Conservation (phyloP, 2,329 filamentous ascomycete species). For the Penicillium paneum region DNA sequence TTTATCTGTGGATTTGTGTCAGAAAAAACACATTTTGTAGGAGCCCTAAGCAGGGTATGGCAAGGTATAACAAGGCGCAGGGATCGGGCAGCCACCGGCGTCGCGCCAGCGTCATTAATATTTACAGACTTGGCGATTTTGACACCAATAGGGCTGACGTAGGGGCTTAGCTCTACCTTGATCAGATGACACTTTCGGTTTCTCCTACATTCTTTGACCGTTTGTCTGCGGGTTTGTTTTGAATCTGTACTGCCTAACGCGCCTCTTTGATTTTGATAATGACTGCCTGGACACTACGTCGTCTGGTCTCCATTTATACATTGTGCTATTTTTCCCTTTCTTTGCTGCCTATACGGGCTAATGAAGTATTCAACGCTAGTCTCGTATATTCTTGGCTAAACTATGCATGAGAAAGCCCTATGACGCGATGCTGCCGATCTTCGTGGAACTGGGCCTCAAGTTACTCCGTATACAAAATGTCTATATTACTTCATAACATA, state of each 20-base stretch:
- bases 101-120: constrained; percentile 21
- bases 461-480: not conserved
- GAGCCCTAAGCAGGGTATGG: not conserved
- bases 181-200: not conserved
- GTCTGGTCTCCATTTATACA: not conserved
- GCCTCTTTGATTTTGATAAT: not conserved
- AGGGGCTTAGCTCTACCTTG: not conserved
- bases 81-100: constrained; percentile 19
- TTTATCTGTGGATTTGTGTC: not conserved
- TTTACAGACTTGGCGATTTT: constrained; percentile 1
- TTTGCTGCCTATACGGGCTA: not conserved
- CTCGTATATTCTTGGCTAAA: not conserved
- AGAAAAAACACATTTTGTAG: not conserved
- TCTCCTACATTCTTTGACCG: not conserved
- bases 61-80: not conserved
- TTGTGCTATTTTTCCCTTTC: not conserved
- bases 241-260: not conserved
- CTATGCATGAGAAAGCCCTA: not conserved
- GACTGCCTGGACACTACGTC: not conserved
- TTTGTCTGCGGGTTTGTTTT: no score
- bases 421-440: constrained; percentile 2
- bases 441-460: not conserved
- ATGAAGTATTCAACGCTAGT: not conserved
- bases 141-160: constrained; percentile 7
- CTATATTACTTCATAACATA: no score